These are phyloP conservation scores for Garcia nutans DNA, from an alignment of 345 rosid genomes.

Conservation along the genomic window DNA sequence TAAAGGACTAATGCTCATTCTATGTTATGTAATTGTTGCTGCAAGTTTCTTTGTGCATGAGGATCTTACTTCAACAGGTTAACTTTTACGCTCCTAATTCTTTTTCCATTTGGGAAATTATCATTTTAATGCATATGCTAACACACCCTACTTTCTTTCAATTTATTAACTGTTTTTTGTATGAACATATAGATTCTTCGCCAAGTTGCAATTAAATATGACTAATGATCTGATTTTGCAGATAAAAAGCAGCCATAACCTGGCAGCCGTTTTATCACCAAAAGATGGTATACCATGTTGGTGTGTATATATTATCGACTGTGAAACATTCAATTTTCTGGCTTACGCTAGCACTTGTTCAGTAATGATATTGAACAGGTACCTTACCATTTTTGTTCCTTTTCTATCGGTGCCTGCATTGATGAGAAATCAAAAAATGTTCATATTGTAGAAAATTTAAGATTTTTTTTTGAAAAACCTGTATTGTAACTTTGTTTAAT, in stretches of 20 bases:
- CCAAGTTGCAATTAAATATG: background rate
- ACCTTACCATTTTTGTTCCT: slow-evolving; percentile 10
- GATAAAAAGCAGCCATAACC: slow-evolving; percentile 18
- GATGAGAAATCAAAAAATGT: background rate
- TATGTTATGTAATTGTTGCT: slow-evolving; percentile 66
- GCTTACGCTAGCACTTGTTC: slow-evolving; percentile 5
- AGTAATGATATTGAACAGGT: slow-evolving; percentile 9
- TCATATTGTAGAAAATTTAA: slow-evolving; percentile 6
- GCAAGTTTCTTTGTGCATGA: slow-evolving; percentile 78
- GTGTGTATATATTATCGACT: slow-evolving; percentile 12
- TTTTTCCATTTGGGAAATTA: no score
- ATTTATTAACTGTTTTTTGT: no score
- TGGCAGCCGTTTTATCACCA: background rate
- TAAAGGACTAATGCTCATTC: slow-evolving; percentile 75
- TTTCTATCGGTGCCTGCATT: background rate
- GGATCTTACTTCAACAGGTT: slow-evolving; percentile 33
- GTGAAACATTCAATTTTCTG: background rate
- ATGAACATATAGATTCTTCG: background rate
- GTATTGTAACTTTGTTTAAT: background rate
- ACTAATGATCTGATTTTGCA: slow-evolving; percentile 20
- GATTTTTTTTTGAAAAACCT: background rate
- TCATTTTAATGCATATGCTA: no score
- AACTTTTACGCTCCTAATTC: background rate
- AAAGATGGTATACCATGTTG: slow-evolving; percentile 12
- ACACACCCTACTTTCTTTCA: no score